Conservation (phyloP, 495 filamentous ascomycete genomes). For the Stereocaulon alpinum region DNA sequence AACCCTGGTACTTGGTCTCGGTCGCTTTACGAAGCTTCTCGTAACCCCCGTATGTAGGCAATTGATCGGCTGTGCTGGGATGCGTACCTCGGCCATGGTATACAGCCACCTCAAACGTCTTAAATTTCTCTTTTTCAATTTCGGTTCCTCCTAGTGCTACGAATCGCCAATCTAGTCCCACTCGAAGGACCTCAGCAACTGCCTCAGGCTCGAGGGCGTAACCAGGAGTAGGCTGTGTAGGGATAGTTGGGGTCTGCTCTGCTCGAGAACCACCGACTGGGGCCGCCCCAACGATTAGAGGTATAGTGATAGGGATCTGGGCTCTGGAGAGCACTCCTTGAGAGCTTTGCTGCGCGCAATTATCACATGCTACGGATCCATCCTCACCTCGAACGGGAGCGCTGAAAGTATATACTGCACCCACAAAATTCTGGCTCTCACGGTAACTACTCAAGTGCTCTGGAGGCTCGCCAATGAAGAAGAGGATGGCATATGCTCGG, state of each 20-base stretch:
- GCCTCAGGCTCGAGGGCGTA: not conserved
- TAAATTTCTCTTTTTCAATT: not conserved
- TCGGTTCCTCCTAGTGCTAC: not conserved
- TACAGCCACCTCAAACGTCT: not conserved
- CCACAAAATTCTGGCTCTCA: not conserved
- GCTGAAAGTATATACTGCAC: slow-evolving; percentile 1
- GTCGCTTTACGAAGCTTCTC: not conserved
- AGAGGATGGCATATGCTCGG: not conserved
- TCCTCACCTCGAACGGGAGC: not conserved
- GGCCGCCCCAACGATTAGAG: not conserved
- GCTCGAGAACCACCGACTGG: not conserved
- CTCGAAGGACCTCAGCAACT: not conserved
- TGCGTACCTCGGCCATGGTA: not conserved
- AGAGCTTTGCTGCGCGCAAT: not conserved
- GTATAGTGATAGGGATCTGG: not conserved
- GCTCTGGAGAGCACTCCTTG: not conserved
- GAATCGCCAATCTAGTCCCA: not conserved
- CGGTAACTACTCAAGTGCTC: not conserved
- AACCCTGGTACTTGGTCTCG: not conserved
- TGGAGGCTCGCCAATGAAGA: slow-evolving; percentile 1
- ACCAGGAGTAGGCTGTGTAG: not conserved
- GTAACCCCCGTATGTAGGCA: not conserved
- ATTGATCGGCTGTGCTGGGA: not conserved
- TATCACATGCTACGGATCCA: not conserved
- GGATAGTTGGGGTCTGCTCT: not conserved